Evolutionary conservation across 1,139 yeast species (phyloP).

Genomic region (Yamadazyma taylorii): DNA sequence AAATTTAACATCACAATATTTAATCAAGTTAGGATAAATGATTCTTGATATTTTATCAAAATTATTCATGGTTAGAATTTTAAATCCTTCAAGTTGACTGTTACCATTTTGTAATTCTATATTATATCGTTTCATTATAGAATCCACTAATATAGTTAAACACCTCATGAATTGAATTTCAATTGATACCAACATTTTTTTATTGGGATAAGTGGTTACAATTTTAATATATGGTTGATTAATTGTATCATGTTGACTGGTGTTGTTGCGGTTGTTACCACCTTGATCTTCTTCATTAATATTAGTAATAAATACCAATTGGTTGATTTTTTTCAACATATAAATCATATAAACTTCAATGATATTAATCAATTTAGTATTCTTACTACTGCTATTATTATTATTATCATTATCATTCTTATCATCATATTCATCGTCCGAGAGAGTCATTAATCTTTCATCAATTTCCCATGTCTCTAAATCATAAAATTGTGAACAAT

Average conservation of each 20-base stretch:
- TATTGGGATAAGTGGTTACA: conserved; percentile 40
- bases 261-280: neutral
- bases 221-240: conserved; percentile 21
- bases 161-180: conserved; percentile 52
- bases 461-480: conserved; percentile 44
- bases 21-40: conserved; percentile 35
- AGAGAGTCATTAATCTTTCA: conserved; percentile 10
- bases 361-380: conserved; percentile 37
- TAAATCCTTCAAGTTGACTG: conserved; percentile 27
- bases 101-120: conserved; percentile 26
- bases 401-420: conserved; percentile 6
- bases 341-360: conserved; percentile 40
- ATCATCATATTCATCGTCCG: conserved; percentile 5
- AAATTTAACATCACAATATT: conserved; percentile 36
- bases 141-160: conserved; percentile 42
- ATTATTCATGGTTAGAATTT: conserved; percentile 48
- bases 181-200: conserved; percentile 41
- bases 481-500: conserved; percentile 47
- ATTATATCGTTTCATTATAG: conserved; percentile 43
- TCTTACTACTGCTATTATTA: conserved; percentile 19
- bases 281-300: conserved; percentile 11
- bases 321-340: conserved; percentile 30
- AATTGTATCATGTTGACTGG: neutral
- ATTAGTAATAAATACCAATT: conserved; percentile 25
- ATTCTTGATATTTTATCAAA: conserved; percentile 37